These are phyloP conservation scores for Drosera spatulata DNA, from an alignment of 179 eudicot genomes.

Conservation along the genomic window DNA sequence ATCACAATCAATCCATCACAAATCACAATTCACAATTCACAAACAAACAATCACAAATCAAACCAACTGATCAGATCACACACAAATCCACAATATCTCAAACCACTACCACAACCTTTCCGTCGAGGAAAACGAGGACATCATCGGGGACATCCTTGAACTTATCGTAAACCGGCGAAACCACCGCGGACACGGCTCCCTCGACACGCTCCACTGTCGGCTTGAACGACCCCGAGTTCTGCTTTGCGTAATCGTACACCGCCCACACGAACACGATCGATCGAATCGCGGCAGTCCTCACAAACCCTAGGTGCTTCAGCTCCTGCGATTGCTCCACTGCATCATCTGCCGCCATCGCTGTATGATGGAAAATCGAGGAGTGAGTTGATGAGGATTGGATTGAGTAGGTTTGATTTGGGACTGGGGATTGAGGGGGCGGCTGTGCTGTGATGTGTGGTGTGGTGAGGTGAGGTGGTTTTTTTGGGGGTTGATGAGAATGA, in stretches of 20 bases:
- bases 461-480: too few relatives aligned
- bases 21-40: too few relatives aligned
- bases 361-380: too few relatives aligned
- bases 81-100: too few relatives aligned
- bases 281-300: constrained; percentile 27
- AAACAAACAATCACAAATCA: too few relatives aligned
- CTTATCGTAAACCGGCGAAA: constrained; percentile 31
- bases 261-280: constrained; percentile 23
- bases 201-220: constrained; percentile 31
- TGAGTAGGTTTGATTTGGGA: too few relatives aligned
- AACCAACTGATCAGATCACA: too few relatives aligned
- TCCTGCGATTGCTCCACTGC: constrained; percentile 13
- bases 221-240: constrained; percentile 36
- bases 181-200: constrained; percentile 31
- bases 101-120: constrained; percentile 21
- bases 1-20: too few relatives aligned
- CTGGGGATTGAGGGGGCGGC: too few relatives aligned
- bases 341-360: neutral
- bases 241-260: constrained; percentile 44
- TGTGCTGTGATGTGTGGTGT: too few relatives aligned
- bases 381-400: too few relatives aligned
- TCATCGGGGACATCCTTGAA: constrained; percentile 35
- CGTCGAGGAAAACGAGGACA: constrained; percentile 41
- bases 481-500: too few relatives aligned
- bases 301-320: constrained; percentile 43